Base-by-base conservation (phyloP, 2,329 filamentous ascomycete genomes). In the Calonectria pteridis region DNA sequence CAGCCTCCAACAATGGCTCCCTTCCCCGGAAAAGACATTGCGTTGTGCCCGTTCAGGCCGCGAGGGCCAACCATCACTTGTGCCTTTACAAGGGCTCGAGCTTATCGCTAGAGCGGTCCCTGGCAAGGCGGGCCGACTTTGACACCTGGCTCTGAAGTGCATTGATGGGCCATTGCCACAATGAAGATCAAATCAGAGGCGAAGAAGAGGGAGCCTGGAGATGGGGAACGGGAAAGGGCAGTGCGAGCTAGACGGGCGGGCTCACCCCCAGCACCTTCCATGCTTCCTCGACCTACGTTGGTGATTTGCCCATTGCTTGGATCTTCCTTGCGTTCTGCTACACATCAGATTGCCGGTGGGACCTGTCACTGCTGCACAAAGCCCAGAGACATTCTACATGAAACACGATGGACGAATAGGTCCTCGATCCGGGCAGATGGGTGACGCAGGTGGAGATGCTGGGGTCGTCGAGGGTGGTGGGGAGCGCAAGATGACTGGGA, bases 81-180 rank as follows among this genome's bases (percentile, higher is more conserved):
- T 35, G 35, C 43, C 13, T 13, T 40, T 40, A 2, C 33, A n/a
- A 40, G 55, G 55, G 55, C 55, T 37, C 55, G 59, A 64, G 59
- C 40, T 49, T 64, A 46, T 64, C 40, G 28, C 59, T 28, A 26
- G 37, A 18, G 37, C 23, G 11, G 4, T 23, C 55, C 29, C 40
- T 46, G 58, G 67, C 26, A 69, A n/a, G 28, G 58, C 67, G 58
- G 67, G 67, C 58, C 58, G 67, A 64, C 49, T 50, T 63, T 64
- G 58, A 37, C 49, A 55, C 26, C 43, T 43, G 50, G 26, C 33
- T 43, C n/a, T 50, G 40, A 31, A 43, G 49, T 14, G 50, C 50
- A 62, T 13, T 62, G 50, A 67, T 55, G 65, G 46, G 9, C 46
- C 43, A 46, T 29, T 33, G 40, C 23, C 31, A 26, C 37, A n/a